phyloP scores from a whole-genome alignment of 1,284 basidiomycete genomes.

The Ganoderma multipileum region DNA sequence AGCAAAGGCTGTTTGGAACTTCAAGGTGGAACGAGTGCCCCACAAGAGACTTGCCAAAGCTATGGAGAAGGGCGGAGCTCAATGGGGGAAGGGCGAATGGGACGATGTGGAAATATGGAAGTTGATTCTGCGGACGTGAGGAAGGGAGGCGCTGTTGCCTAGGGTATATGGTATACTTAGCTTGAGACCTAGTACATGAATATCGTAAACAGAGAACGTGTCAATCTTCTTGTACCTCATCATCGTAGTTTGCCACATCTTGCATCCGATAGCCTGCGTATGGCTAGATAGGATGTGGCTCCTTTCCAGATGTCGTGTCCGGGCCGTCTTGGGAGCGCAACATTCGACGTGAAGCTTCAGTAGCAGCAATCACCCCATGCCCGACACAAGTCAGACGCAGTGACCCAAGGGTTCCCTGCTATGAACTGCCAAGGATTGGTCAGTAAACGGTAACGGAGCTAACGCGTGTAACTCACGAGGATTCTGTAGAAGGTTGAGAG shows the following conservation, averaged over 20 bases:
- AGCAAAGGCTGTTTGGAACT: constrained; percentile 57
- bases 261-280: not conserved
- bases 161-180: constrained; percentile 3
- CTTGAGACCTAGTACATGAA: constrained; percentile 6
- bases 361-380: not conserved
- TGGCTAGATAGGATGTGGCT: not conserved
- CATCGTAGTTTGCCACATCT: constrained; percentile 4
- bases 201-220: constrained; percentile 6
- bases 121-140: constrained; percentile 36
- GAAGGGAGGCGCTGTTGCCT: not conserved
- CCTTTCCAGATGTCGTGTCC: too few species aligned
- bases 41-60: constrained; percentile 66
- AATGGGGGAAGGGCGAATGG: constrained; percentile 76
- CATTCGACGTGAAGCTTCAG: not conserved
- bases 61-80: constrained; percentile 61
- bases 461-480: constrained; percentile 9
- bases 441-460: not conserved
- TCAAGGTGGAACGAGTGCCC: constrained; percentile 65
- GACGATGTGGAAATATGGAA: constrained; percentile 81
- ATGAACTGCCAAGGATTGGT: constrained; percentile 15
- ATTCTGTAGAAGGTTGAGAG: constrained; percentile 10
- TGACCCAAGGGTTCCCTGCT: not conserved
- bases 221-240: constrained; percentile 12
- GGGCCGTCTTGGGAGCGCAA: not conserved
- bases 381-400: not conserved